Evolutionary conservation across 768 basidiomycete species (phyloP).

Genomic region (Erythrobasidium yunnanense): DNA sequence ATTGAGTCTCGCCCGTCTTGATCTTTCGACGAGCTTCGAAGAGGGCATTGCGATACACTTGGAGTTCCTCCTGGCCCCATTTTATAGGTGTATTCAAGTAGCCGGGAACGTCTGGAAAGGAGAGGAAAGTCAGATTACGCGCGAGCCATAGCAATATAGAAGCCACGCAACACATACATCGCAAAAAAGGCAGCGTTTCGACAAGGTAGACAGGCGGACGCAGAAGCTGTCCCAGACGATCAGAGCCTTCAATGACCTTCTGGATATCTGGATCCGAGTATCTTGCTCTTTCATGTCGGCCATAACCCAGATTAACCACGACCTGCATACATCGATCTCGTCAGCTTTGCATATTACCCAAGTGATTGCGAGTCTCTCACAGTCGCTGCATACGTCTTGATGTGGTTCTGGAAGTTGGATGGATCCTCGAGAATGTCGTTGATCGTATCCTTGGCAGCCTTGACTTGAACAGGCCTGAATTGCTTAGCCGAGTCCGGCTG

Average conservation of each 20-base stretch:
- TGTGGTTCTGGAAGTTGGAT: neutral
- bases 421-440: conserved; percentile 19
- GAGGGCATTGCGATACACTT: conserved; percentile 2
- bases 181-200: conserved; percentile 3
- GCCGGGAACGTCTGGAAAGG: conserved; percentile 3
- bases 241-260: conserved; percentile 8
- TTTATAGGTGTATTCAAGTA: conserved; percentile 13
- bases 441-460: conserved; percentile 11
- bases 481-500: conserved; percentile 18
- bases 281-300: conserved; percentile 8
- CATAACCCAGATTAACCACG: conserved; percentile 22
- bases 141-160: no score
- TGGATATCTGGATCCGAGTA: conserved; percentile 22
- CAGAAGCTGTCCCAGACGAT: conserved; percentile 1
- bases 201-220: neutral
- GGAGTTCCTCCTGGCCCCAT: conserved; percentile 21
- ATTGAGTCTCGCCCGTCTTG: neutral
- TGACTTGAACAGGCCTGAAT: conserved; percentile 19
- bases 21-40: conserved; percentile 4
- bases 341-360: no score
- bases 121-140: no score
- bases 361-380: no score
- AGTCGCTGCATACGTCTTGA: conserved; percentile 17
- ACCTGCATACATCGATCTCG: no score
- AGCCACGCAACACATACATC: neutral